Percentiles rank a stretch among this genome's conserved stretches.
Evolutionary conservation across 2,329 filamentous ascomycete species (phyloP).

Genomic region (Sclerotinia borealis): DNA sequence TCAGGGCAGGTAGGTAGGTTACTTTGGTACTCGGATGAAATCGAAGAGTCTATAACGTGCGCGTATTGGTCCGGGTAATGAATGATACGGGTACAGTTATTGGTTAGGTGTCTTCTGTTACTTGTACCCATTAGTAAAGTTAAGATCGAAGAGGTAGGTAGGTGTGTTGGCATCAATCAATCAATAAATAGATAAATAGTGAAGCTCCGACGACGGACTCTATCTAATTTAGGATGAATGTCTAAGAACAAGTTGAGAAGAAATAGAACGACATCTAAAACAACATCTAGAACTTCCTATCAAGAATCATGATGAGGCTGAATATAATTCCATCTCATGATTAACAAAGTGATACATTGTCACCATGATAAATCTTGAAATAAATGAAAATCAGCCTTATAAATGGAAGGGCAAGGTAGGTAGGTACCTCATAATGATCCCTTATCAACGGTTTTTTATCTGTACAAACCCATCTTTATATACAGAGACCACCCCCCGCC

Average conservation of each 20-base stretch:
- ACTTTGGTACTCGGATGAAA: background rate
- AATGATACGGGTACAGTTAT: no score
- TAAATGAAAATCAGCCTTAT: conserved; percentile 6
- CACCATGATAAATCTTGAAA: background rate
- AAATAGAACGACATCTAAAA: no score
- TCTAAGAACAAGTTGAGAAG: background rate
- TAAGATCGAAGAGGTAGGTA: background rate
- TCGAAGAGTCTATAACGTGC: background rate
- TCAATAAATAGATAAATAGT: background rate
- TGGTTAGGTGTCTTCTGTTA: background rate
- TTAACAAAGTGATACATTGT: background rate
- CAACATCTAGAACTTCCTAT: background rate
- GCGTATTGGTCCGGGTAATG: background rate
- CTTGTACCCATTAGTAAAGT: background rate
- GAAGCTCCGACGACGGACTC: background rate
- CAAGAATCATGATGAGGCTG: conserved; percentile 6
- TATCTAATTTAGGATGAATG: background rate
- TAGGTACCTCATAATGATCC: conserved; percentile 1
- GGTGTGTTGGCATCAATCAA: background rate
- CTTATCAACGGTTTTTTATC: conserved; percentile 5
- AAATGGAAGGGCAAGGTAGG: background rate
- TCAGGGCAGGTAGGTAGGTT: no score
- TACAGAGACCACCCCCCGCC: background rate
- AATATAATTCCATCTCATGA: background rate
- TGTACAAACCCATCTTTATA: background rate